phyloP scores from a whole-genome alignment of 164 flowering plant genomes.

The Macadamia tetraphylla region DNA sequence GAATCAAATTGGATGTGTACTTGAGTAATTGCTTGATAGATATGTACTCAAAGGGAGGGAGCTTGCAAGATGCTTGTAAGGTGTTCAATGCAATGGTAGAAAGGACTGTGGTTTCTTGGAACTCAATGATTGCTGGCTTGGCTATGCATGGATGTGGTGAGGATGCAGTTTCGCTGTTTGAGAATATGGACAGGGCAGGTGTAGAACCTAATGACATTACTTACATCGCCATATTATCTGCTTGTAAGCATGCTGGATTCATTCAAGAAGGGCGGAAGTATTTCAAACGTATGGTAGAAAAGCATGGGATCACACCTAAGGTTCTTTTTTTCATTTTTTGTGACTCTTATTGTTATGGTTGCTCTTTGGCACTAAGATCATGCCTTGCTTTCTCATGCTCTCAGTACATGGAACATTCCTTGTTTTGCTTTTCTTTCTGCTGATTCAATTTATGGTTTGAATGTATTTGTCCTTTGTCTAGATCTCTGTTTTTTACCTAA shows the following conservation, averaged over 20 bases:
- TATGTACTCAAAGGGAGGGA: conserved; percentile 28
- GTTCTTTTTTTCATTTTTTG: conserved; percentile 6
- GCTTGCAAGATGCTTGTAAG: conserved; percentile 17
- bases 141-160: conserved; percentile 26
- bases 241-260: conserved; percentile 30
- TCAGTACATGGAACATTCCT: too few relatives aligned
- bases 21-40: conserved; percentile 23
- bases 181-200: conserved; percentile 14
- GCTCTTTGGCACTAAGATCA: background rate
- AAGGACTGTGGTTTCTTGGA: conserved; percentile 26
- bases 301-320: conserved; percentile 18
- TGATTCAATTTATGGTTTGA: too few relatives aligned
- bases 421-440: too few relatives aligned
- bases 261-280: conserved; percentile 20
- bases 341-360: background rate
- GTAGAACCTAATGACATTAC: conserved; percentile 26
- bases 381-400: background rate
- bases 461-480: too few relatives aligned
- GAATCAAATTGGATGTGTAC: conserved; percentile 14
- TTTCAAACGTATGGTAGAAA: conserved; percentile 22
- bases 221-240: conserved; percentile 25
- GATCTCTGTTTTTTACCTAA: too few relatives aligned
- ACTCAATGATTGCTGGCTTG: conserved; percentile 28
- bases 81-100: conserved; percentile 29
- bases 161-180: conserved; percentile 20